Conservation (phyloP, 345 rosid species). For the Corymbia maculata region DNA sequence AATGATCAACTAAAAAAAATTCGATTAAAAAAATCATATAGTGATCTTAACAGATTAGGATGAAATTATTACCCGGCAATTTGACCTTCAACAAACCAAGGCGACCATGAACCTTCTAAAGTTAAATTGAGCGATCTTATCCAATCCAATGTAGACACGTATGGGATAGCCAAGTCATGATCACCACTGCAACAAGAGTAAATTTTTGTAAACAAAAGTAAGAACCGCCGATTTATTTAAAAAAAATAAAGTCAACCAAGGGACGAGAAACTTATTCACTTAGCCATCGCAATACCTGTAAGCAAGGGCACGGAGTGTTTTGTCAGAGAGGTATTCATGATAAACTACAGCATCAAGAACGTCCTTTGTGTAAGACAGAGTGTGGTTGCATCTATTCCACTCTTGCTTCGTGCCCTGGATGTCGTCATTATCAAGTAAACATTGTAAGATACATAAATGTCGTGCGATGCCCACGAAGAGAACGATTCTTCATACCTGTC, state of each 20-base stretch:
- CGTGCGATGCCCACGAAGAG: not conserved
- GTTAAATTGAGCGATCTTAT: slow-evolving; percentile 12
- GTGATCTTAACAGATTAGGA: not conserved
- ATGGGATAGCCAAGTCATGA: slow-evolving; percentile 11
- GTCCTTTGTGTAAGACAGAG: not conserved
- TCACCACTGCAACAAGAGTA: slow-evolving; percentile 8
- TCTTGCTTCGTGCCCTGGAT: slow-evolving; percentile 2
- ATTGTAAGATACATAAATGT: not conserved
- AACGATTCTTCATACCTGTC: slow-evolving; percentile 9
- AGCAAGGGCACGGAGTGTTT: slow-evolving; percentile 8
- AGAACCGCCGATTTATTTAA: accelerated
- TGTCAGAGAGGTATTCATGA: slow-evolving; percentile 8
- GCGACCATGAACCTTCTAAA: slow-evolving; percentile 7
- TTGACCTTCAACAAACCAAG: slow-evolving; percentile 14
- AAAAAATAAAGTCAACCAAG: not conserved
- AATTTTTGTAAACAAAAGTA: not conserved
- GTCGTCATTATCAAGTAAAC: not conserved
- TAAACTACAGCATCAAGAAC: not conserved
- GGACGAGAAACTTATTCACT: not conserved
- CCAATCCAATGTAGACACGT: slow-evolving; percentile 14
- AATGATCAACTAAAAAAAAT: not conserved
- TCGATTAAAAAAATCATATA: not conserved
- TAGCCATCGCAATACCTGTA: slow-evolving; percentile 1
- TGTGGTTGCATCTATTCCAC: slow-evolving; percentile 15
- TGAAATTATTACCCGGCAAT: slow-evolving; percentile 11